Evolutionary conservation across 2,329 filamentous ascomycete species (phyloP).

Genomic region (Moelleriella libera): DNA sequence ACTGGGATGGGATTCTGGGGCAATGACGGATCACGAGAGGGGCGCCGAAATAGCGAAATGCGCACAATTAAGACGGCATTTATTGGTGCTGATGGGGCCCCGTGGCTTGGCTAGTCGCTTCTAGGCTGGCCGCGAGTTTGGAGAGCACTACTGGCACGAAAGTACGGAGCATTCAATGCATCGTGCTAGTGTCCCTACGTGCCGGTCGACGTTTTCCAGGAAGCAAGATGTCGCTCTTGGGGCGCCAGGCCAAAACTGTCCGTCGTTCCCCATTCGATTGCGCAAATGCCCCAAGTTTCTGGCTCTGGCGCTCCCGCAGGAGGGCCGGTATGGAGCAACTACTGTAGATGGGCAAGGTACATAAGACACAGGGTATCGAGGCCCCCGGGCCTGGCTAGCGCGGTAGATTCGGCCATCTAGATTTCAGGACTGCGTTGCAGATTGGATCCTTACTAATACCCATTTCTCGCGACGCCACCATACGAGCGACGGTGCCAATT

Average conservation of each 20-base stretch:
- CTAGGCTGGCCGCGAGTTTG: not conserved
- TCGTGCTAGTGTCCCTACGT: not conserved
- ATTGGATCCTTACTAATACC: not conserved
- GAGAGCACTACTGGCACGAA: not conserved
- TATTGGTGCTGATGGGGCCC: not conserved
- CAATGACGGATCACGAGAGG: not conserved
- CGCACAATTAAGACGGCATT: not conserved
- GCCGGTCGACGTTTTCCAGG: not conserved
- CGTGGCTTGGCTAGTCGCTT: not conserved
- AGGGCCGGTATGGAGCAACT: not conserved
- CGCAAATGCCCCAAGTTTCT: not conserved
- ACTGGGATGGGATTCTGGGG: not conserved
- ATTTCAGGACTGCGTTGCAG: not conserved
- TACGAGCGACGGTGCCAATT: not conserved
- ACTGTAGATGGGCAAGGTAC: not conserved
- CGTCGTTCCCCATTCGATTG: not conserved
- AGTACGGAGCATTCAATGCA: not conserved
- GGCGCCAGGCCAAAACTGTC: not conserved
- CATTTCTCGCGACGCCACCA: not conserved
- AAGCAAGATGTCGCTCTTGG: not conserved
- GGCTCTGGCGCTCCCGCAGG: not conserved
- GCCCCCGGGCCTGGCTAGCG: not conserved
- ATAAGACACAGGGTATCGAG: not conserved
- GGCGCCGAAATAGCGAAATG: not conserved
- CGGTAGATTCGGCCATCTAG: not conserved